A percentile compares a stretch with the other conserved stretches of the same genome.
Conservation (phyloP, 106 monocot genomes). For the Xerophyta viscosa region DNA sequence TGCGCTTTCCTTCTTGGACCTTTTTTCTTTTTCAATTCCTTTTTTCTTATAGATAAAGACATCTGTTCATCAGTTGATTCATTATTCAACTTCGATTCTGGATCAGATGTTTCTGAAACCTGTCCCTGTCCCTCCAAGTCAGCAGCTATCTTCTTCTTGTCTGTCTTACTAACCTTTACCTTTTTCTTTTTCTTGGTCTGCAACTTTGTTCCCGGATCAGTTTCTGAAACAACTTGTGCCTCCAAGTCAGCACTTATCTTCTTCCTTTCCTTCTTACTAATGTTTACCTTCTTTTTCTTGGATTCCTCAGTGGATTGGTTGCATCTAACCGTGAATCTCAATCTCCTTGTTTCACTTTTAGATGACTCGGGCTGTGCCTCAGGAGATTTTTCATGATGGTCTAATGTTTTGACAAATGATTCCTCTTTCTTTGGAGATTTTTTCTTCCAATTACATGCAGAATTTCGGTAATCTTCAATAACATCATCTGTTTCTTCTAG, state of each 20-base stretch:
- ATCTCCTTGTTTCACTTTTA: constrained; percentile 14
- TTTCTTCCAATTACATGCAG: constrained; percentile 18
- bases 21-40: constrained; percentile 28
- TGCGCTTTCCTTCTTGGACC: constrained; percentile 14
- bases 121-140: too few species aligned
- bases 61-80: constrained; percentile 18
- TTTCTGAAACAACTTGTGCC: too few species aligned
- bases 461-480: constrained; percentile 14
- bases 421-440: constrained; percentile 20
- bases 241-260: too few species aligned
- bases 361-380: constrained; percentile 16
- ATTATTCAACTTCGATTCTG: too few species aligned
- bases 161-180: too few species aligned
- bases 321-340: constrained; percentile 16
- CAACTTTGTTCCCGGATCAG: too few species aligned
- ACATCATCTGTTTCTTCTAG: constrained; percentile 6
- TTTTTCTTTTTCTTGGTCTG: too few species aligned
- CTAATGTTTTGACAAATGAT: constrained; percentile 17
- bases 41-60: constrained; percentile 22
- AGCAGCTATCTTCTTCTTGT: too few species aligned
- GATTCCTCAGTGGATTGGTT: constrained; percentile 23
- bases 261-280: constrained; percentile 22
- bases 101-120: too few species aligned
- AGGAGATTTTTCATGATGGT: constrained; percentile 15
- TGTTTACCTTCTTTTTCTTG: constrained; percentile 36